phyloP scores from a whole-genome alignment of 2,329 filamentous ascomycete genomes.

The Fusarium transvaalense region DNA sequence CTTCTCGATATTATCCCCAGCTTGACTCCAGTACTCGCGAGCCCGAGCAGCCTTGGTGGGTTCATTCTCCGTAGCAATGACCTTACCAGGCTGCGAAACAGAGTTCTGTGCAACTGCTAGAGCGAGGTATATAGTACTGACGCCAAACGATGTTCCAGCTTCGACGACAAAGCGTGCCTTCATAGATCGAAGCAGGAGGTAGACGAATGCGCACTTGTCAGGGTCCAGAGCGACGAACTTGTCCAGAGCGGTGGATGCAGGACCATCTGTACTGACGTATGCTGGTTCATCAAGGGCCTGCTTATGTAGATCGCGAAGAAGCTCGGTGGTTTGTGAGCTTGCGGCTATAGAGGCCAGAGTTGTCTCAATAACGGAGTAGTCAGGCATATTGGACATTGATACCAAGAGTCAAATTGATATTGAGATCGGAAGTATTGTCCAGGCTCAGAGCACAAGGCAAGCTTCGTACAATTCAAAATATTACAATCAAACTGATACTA shows the following conservation, averaged over 20 bases:
- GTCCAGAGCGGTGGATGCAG: slow-evolving; percentile 52
- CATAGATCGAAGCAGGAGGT: slow-evolving; percentile 63
- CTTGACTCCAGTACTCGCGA: slow-evolving; percentile 64
- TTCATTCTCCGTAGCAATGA: slow-evolving; percentile 73
- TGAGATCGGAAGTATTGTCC: rapidly evolving
- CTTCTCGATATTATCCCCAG: slow-evolving; percentile 61
- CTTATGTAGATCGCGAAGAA: slow-evolving; percentile 51
- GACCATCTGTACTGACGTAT: slow-evolving; percentile 48
- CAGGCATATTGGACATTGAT: slow-evolving; percentile 20
- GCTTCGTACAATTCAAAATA: background rate
- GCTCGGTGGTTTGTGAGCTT: slow-evolving; percentile 41
- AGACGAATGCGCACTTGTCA: slow-evolving; percentile 69
- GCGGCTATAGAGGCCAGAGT: slow-evolving; percentile 50
- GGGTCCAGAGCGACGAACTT: slow-evolving; percentile 71
- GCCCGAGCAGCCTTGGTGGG: slow-evolving; percentile 64
- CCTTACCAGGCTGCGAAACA: slow-evolving; percentile 47
- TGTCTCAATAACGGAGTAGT: slow-evolving; percentile 45
- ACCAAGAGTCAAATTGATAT: background rate
- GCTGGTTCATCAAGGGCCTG: slow-evolving; percentile 49
- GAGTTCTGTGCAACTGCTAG: slow-evolving; percentile 66
- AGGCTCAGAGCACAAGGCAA: no score
- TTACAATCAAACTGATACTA: background rate
- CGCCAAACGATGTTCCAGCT: slow-evolving; percentile 71
- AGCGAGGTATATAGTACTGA: slow-evolving; percentile 73
- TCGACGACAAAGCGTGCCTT: slow-evolving; percentile 67